Conservation (phyloP, 805 yeast species). For the Sungouiella blattae region DNA sequence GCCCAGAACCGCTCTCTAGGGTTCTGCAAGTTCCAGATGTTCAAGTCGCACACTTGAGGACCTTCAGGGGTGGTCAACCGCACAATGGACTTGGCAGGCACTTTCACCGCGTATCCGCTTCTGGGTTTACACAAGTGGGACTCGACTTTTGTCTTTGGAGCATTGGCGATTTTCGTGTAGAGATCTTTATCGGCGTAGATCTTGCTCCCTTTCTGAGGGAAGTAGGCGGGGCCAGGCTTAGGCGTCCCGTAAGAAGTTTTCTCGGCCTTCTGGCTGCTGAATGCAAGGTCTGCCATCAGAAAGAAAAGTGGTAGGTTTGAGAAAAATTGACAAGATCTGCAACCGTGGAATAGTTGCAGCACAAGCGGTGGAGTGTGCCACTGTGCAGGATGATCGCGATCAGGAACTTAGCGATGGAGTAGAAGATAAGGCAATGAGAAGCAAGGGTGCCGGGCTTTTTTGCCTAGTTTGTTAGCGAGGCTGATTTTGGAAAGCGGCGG, state of each 20-base stretch:
- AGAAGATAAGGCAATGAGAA: too few species aligned
- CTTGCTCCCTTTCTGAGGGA: conserved; percentile 53
- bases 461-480: too few species aligned
- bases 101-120: conserved; percentile 59
- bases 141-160: conserved; percentile 42
- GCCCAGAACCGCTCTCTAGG: conserved; percentile 70
- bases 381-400: too few species aligned
- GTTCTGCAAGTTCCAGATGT: conserved; percentile 59
- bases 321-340: too few species aligned
- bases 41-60: conserved; percentile 68
- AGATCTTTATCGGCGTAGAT: conserved; percentile 48
- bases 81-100: conserved; percentile 58
- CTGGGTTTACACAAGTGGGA: conserved; percentile 48
- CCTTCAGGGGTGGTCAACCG: conserved; percentile 64
- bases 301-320: too few species aligned
- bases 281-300: conserved; percentile 8
- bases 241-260: conserved; percentile 33
- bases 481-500: too few species aligned
- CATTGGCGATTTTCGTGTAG: conserved; percentile 43
- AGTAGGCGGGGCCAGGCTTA: conserved; percentile 54
- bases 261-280: conserved; percentile 24
- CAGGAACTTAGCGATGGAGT: too few species aligned
- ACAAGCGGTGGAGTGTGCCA: too few species aligned
- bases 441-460: too few species aligned
- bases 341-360: too few species aligned